Percentiles rank a stretch among this genome's conserved stretches.
Evolutionary conservation across 352 stramenopile genomes (phyloP).

Genomic region (Globisporangium nunn): DNA sequence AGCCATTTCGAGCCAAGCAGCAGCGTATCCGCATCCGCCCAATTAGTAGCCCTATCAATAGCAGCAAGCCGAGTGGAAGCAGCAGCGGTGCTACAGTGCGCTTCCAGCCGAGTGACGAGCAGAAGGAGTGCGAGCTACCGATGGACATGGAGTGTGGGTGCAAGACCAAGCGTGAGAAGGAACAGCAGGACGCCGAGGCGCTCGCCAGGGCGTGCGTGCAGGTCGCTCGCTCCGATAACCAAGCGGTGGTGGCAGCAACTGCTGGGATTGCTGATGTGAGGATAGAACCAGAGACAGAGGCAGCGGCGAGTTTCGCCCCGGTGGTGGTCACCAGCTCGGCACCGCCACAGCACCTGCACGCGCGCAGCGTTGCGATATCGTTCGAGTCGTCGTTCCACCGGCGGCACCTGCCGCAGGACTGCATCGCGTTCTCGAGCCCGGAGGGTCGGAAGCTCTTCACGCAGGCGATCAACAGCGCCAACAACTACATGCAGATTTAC

Average conservation of each 20-base stretch:
- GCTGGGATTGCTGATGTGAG: neutral
- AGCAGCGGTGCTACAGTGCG: neutral
- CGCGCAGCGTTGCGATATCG: neutral
- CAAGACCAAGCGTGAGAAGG: slow-evolving; percentile 33
- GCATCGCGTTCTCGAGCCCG: slow-evolving; percentile 78
- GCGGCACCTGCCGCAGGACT: slow-evolving; percentile 66
- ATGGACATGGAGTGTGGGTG: slow-evolving; percentile 48
- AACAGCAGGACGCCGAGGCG: slow-evolving; percentile 26
- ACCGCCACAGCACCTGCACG: neutral
- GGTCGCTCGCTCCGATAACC: neutral
- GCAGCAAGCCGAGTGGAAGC: neutral
- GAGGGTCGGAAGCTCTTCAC: slow-evolving; percentile 83
- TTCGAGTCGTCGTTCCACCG: slow-evolving; percentile 74
- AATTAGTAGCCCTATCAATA: neutral
- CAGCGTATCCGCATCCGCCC: neutral
- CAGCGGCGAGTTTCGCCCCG: neutral
- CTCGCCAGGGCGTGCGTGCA: slow-evolving; percentile 12
- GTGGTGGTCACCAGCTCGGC: neutral
- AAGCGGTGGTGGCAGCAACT: neutral
- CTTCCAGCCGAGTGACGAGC: slow-evolving; percentile 4
- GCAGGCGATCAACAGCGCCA: slow-evolving; percentile 37
- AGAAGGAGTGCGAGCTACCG: slow-evolving; percentile 27
- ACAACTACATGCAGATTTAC: slow-evolving; percentile 89
- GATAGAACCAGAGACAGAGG: neutral
- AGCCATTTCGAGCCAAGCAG: neutral